Percentiles rank a stretch among this genome's conserved stretches.
phyloP scores from a whole-genome alignment of 2,329 filamentous ascomycete species.

The Cordyceps tenuipes region DNA sequence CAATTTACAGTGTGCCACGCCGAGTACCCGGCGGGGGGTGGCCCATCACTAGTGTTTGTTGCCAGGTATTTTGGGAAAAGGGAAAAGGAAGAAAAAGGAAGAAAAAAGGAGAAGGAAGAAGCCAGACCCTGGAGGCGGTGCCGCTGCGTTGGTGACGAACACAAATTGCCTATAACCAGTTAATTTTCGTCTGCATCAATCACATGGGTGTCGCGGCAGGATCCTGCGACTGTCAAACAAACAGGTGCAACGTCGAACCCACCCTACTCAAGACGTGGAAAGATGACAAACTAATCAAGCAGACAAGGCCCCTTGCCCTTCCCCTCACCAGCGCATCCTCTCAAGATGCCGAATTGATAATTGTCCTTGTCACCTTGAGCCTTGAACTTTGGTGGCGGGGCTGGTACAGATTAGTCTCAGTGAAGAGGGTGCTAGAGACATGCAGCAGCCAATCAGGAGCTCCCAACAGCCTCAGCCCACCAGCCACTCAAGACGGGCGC shows the following conservation, averaged over 20 bases:
- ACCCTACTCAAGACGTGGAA: no score
- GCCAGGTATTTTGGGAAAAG: no score
- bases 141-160: no score
- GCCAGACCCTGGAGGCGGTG: not conserved
- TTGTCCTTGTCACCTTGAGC: not conserved
- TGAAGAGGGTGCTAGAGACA: slow-evolving; percentile 3
- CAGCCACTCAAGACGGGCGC: slow-evolving; percentile 8
- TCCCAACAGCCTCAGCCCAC: not conserved
- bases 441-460: slow-evolving; percentile 5
- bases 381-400: not conserved
- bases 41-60: no score
- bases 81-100: no score
- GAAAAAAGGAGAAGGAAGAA: no score
- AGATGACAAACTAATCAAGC: no score
- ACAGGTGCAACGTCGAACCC: not conserved
- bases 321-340: not conserved
- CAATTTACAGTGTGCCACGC: no score
- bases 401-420: not conserved
- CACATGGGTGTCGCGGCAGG: not conserved
- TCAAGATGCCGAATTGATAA: not conserved
- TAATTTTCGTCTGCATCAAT: not conserved
- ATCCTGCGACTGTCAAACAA: not conserved
- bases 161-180: no score
- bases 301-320: no score
- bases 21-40: no score